A percentile compares a stretch with the other conserved stretches of the same genome.
Conservation (phyloP, 2,329 filamentous ascomycete species). For the Colletotrichum gloeosporioides region DNA sequence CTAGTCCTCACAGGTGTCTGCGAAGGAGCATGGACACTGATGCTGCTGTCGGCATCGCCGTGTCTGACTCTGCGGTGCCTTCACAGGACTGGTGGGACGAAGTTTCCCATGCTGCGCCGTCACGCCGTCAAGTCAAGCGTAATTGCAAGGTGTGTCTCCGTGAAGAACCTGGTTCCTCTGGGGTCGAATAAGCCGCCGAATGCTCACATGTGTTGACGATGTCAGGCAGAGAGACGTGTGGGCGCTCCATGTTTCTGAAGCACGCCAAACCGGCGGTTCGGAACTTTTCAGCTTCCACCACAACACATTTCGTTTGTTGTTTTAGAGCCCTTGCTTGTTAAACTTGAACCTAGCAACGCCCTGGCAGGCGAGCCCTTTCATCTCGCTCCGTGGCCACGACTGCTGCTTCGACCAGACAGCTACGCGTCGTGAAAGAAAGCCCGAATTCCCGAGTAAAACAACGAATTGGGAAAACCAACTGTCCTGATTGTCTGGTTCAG, state of each 20-base stretch:
- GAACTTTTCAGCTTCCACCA: background rate
- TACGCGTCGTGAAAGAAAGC: background rate
- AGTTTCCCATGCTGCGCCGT: background rate
- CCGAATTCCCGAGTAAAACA: background rate
- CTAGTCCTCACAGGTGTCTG: background rate
- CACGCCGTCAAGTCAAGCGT: background rate
- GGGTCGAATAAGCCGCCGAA: background rate
- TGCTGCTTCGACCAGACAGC: background rate
- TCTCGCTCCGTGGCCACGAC: background rate
- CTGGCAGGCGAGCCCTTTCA: background rate
- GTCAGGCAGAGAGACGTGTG: too few species aligned
- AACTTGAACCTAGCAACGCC: background rate
- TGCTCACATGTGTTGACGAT: background rate
- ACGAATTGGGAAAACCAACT: background rate
- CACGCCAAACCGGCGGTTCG: background rate
- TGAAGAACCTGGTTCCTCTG: background rate
- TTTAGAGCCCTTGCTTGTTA: background rate
- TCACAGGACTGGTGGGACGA: background rate
- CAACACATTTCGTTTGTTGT: background rate
- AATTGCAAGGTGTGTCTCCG: background rate
- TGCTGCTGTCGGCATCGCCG: background rate
- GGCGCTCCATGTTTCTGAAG: background rate
- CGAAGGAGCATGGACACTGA: background rate
- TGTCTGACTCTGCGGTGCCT: background rate
- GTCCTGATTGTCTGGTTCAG: background rate